Percentiles rank a stretch among this genome's conserved stretches.
Evolutionary conservation across 2,329 filamentous ascomycete genomes (phyloP).

Genomic region (Diplocarpon rosae): DNA sequence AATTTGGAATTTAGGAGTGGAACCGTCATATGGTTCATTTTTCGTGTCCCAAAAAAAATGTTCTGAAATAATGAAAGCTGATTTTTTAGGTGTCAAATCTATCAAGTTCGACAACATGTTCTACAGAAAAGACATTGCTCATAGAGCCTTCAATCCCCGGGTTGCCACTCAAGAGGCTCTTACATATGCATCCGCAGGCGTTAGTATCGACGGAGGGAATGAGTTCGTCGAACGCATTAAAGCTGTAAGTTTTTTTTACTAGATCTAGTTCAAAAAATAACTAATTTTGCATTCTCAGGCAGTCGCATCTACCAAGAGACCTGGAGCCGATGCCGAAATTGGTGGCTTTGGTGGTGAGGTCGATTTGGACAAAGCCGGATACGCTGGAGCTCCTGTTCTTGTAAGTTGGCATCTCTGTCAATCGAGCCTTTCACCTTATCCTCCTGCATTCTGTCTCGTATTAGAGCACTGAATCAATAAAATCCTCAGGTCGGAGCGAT

Average conservation of each 20-base stretch:
- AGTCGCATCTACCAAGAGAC: slow-evolving; percentile 72
- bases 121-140: slow-evolving; percentile 84
- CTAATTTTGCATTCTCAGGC: slow-evolving; percentile 31
- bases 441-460: too few relatives aligned
- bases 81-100: slow-evolving; percentile 26
- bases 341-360: slow-evolving; percentile 90
- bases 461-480: too few relatives aligned
- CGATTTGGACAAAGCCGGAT: slow-evolving; percentile 65
- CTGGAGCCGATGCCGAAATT: slow-evolving; percentile 85
- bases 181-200: slow-evolving; percentile 87
- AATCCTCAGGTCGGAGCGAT: slow-evolving; percentile 59
- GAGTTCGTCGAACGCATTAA: slow-evolving; percentile 89
- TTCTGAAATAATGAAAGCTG: background rate
- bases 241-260: slow-evolving; percentile 28
- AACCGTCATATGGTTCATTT: too few relatives aligned
- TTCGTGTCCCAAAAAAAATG: background rate
- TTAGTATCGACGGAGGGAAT: slow-evolving; percentile 91
- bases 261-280: background rate
- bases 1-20: background rate
- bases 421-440: background rate
- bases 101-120: slow-evolving; percentile 55
- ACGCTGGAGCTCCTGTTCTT: slow-evolving; percentile 62
- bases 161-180: slow-evolving; percentile 39
- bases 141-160: slow-evolving; percentile 51
- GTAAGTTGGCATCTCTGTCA: slow-evolving; percentile 26